Conservation (phyloP, 345 rosid species). For the Cardamine resedifolia region DNA sequence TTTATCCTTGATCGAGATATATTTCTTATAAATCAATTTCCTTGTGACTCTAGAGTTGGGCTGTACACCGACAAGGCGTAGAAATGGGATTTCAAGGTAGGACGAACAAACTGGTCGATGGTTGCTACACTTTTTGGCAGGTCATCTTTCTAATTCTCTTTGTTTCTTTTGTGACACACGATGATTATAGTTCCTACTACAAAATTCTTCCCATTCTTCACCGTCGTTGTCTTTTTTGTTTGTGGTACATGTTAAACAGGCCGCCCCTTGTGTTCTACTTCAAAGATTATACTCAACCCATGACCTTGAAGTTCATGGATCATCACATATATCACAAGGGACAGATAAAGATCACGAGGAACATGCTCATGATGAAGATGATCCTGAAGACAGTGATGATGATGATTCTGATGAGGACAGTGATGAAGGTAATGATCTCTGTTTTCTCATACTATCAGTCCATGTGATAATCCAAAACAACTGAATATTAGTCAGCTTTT, state of each 20-base stretch:
- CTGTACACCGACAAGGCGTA: constrained; percentile 84
- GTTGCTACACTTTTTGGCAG: constrained; percentile 99
- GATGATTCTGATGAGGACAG: constrained; percentile 31
- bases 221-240: not conserved
- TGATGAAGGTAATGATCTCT: constrained; percentile 12
- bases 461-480: not conserved
- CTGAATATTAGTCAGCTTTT: constrained; percentile 1
- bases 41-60: constrained; percentile 66
- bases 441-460: not conserved
- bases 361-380: constrained; percentile 34
- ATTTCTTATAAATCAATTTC: not conserved
- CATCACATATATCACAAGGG: constrained; percentile 48
- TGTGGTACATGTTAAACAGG: constrained; percentile 45
- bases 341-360: constrained; percentile 49
- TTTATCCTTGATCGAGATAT: not conserved
- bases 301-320: constrained; percentile 18
- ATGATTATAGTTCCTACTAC: not conserved
- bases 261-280: constrained; percentile 69
- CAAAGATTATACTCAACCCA: constrained; percentile 41
- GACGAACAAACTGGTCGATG: constrained; percentile 95
- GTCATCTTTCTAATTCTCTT: constrained; percentile 39
- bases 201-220: not conserved
- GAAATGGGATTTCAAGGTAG: constrained; percentile 99
- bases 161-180: not conserved
- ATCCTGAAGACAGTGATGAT: constrained; percentile 28